A percentile compares a stretch with the other conserved stretches of the same genome.
phyloP scores from a whole-genome alignment of 352 stramenopile genomes.

The Halophytophthora batemanensis region DNA sequence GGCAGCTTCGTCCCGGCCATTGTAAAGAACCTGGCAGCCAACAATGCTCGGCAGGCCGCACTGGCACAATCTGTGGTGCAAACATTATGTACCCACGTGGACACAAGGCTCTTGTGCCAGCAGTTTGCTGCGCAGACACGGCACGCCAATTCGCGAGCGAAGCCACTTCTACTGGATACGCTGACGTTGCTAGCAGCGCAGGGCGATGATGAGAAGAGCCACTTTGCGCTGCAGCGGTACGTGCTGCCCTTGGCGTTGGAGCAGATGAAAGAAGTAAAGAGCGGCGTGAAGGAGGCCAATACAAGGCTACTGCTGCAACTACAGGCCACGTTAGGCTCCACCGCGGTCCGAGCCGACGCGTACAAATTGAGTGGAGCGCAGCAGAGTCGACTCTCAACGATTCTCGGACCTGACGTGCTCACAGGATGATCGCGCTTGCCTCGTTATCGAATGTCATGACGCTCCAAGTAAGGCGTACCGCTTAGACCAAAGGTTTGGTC shows the following conservation, averaged over 20 bases:
- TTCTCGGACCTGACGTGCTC: conserved; percentile 24
- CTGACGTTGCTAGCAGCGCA: conserved; percentile 33
- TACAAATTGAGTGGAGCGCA: conserved; percentile 51
- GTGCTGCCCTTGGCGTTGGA: conserved; percentile 69
- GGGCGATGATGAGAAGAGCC: conserved; percentile 45
- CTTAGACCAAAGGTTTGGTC: too few species aligned
- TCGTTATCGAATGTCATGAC: too few species aligned
- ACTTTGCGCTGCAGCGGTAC: conserved; percentile 54
- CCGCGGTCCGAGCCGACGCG: conserved; percentile 15
- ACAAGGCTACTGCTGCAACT: conserved; percentile 35
- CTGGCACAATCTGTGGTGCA: conserved; percentile 43
- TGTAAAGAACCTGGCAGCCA: conserved; percentile 52
- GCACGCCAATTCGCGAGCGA: conserved; percentile 53
- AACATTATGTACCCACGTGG: conserved; percentile 40
- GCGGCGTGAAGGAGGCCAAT: conserved; percentile 65
- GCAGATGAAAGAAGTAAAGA: conserved; percentile 75
- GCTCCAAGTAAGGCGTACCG: too few species aligned
- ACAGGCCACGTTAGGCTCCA: conserved; percentile 14
- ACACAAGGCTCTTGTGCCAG: conserved; percentile 51
- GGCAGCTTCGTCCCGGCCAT: conserved; percentile 50
- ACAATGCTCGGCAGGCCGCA: conserved; percentile 44
- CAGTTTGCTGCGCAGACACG: conserved; percentile 48
- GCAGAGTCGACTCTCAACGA: conserved; percentile 49
- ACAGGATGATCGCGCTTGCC: too few species aligned
- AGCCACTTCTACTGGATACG: conserved; percentile 55